Evolutionary conservation across 129 eudicot species (phyloP), one percentile per base, ranked within the genome.

Genomic region (Flaveria linearis): DNA sequence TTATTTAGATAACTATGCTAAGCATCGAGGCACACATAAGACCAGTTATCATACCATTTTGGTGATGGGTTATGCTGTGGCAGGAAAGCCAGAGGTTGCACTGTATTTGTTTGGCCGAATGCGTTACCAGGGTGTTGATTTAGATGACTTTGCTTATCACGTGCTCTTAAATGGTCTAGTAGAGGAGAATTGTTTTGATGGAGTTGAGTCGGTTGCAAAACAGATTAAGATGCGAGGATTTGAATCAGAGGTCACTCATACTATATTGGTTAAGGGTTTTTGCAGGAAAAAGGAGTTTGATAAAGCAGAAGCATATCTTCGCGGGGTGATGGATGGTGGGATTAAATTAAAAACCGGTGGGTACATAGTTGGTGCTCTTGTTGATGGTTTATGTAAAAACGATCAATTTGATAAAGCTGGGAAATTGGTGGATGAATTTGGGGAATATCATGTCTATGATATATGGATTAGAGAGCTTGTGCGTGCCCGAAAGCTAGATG

Each of bases 41-140:
- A 80, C 60, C 9, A 73, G 84, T 58, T 93, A 75, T 75, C 78
- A 85, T 41, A 85, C 49, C 45, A 82, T 79, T 15, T 80, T 93
- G 68, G 97, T 93, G 0, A 85, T 93, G 87, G 98, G 97, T 10
- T 93, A 93, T 81, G 86, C 97, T 7, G 85, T 93, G 16, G 91
- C 96, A 0, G 98, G 98, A 4, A 88, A 91, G 57, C 82, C 82
- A 7, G 93, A 88, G 46, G 51, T 79, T 66, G 96, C 98, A 7
- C 87, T 93, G 71, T 82, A 84, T 9, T 33, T 90, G 83, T 91
- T 82, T 55, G 98, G 87, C 47, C 86, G 74, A 78, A 88, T 93
- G 98, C 87, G 98, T 39, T 90, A 85, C 75, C 71, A 69, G 12
- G 98, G 98, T 9, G 16, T 84, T 14, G 98, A 93, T 74, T 78